Conservation (phyloP, 148 eudicot species). For the Hydrangea macrophylla region DNA sequence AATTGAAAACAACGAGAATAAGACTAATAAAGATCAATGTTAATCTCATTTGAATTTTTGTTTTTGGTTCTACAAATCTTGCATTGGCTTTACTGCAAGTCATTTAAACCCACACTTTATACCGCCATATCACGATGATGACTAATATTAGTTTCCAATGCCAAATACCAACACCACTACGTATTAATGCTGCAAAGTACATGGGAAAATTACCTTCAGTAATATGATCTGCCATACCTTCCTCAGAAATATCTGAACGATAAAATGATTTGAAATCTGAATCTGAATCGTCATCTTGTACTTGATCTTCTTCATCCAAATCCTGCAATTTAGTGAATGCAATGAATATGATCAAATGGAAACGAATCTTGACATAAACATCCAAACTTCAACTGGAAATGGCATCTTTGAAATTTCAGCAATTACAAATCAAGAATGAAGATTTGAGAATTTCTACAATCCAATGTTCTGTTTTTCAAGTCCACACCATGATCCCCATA, state of each 20-base stretch:
- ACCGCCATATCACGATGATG: background rate
- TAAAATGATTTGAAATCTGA: conserved; percentile 28
- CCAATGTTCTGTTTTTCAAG: background rate
- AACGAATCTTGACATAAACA: background rate
- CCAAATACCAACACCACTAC: background rate
- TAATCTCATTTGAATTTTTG: background rate
- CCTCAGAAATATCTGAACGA: conserved; percentile 38
- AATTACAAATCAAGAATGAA: background rate
- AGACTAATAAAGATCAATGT: no score
- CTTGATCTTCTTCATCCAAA: conserved; percentile 38
- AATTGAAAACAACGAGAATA: background rate
- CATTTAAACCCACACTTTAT: background rate
- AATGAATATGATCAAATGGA: background rate
- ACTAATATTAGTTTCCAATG: background rate
- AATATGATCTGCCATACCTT: conserved; percentile 37
- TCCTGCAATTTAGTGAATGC: conserved; percentile 30
- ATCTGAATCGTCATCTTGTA: conserved; percentile 33
- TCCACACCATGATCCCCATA: background rate
- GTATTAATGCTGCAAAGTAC: background rate
- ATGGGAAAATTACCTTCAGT: conserved; percentile 28
- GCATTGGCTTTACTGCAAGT: background rate
- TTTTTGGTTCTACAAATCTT: background rate
- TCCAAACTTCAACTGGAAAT: background rate
- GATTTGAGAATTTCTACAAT: no score
- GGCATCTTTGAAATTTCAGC: background rate